Evolutionary conservation across 2,329 filamentous ascomycete species (phyloP), one percentile per base, ranked within the genome.

Genomic region (Hansfordia pulvinata): DNA sequence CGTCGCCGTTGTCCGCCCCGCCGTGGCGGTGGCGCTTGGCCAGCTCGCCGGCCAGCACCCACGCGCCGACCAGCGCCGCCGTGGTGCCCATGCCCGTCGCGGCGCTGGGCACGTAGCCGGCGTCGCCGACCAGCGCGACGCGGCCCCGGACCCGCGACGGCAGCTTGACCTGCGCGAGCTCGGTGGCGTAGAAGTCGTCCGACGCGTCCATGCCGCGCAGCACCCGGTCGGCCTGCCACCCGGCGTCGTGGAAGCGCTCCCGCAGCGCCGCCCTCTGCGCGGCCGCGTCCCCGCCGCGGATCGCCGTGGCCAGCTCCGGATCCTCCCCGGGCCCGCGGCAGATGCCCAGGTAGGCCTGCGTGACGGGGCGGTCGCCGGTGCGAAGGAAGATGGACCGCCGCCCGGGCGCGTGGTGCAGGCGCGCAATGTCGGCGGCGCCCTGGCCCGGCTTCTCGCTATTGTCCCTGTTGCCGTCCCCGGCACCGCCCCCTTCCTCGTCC

Each of bases 41-140:
- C 11, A 60, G 46, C 30, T 61, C 61, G 4, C 61, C 62, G 1
- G 61, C 61, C 4, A 68, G 48, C 2, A 64, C 40, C 35, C 66
- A 67, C 2, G 57, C 62, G 4, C 53, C 52, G 3, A 58, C 40
- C 1, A 65, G 34, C 1, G 51, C 49, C 3, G 44, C 32, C 0
- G 49, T 50, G 0, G 57, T 61, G 3, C 59, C 59, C 50, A 57
- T 54, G 1, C 62, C 62, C 3, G 55, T 58, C 6, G 50, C 39
- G 3, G 54, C 50, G 3, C 55, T 51, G 0, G 59, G 58, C 18
- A 50, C 52, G 36, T 53, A 58, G 1, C 48, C 63, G 5, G 66
- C 60, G 27, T 72, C 65, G 0, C 64, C 66, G 2, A 68, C 36
- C 2, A 66, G 42, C 1, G 51, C 52, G n/a, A 66, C 53, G 1